phyloP scores from a whole-genome alignment of 306 rosid genomes.

The Carpinus fangiana region DNA sequence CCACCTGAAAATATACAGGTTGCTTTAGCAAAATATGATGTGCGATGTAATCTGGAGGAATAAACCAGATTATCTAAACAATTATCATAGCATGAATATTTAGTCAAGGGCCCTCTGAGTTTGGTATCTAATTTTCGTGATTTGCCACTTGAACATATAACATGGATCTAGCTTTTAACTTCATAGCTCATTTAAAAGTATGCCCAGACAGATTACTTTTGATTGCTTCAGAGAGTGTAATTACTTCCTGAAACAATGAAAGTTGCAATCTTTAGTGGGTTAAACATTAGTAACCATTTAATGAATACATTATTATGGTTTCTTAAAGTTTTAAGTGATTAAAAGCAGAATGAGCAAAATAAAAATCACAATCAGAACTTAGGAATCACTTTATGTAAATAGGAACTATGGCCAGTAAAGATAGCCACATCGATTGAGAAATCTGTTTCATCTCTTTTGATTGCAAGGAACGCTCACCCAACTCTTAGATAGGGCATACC shows the following conservation, averaged over 20 bases:
- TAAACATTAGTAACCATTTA: not conserved
- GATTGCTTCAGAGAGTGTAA: not conserved
- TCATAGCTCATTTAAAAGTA: not conserved
- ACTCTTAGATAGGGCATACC: conserved; percentile 44
- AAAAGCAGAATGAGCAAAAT: conserved; percentile 7
- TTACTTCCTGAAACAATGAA: not conserved
- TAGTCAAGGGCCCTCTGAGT: not conserved
- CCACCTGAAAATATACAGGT: conserved; percentile 68
- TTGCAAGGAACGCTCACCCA: not conserved
- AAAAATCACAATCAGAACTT: conserved; percentile 14
- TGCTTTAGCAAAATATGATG: conserved; percentile 30
- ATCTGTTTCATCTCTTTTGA: not conserved
- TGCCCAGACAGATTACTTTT: not conserved
- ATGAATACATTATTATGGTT: not conserved
- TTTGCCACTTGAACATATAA: not conserved
- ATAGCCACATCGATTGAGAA: not conserved
- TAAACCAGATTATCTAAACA: not conserved
- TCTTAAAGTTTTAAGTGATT: not conserved
- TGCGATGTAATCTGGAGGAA: not conserved
- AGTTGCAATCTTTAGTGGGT: not conserved
- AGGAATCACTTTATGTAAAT: conserved; percentile 9
- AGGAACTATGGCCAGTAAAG: conserved; percentile 5
- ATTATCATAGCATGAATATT: conserved; percentile 2
- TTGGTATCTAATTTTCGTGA: not conserved
- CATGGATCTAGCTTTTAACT: not conserved